These are phyloP conservation scores for Ophiognomonia clavigignenti-juglandacearum DNA, from an alignment of 2,329 filamentous ascomycete genomes.

Conservation along the genomic window DNA sequence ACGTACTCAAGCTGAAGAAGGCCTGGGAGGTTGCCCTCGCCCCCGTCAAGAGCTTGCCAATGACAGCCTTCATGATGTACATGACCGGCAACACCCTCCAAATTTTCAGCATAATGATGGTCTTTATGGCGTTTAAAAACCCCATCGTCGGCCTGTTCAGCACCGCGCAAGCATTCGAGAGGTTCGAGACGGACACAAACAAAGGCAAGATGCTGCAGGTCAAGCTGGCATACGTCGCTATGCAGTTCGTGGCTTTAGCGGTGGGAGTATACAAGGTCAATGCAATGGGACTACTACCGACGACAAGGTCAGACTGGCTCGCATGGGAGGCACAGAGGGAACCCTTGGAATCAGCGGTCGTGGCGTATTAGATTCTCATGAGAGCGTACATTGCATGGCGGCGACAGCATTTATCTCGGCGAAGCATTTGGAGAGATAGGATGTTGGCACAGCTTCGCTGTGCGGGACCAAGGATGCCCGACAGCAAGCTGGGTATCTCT, in stretches of 20 bases:
- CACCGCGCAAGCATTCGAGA: conserved; percentile 84
- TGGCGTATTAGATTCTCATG: conserved; percentile 45
- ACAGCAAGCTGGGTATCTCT: too few species aligned
- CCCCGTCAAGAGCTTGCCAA: conserved; percentile 88
- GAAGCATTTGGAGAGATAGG: too few species aligned
- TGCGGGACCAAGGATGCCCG: too few species aligned
- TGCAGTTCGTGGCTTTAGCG: conserved; percentile 78
- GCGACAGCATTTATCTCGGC: too few species aligned
- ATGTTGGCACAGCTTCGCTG: too few species aligned
- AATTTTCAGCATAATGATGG: conserved; percentile 99
- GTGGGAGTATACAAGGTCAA: conserved; percentile 97
- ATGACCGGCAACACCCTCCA: conserved; percentile 98
- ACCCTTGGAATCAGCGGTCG: conserved; percentile 61
- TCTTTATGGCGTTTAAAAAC: conserved; percentile 98
- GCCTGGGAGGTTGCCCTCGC: conserved; percentile 96
- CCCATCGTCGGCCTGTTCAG: conserved; percentile 78
- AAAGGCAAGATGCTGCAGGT: conserved; percentile 69
- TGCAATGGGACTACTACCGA: conserved; percentile 90
- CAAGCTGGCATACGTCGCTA: conserved; percentile 81
- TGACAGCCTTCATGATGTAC: conserved; percentile 99
- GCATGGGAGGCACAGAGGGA: conserved; percentile 83
- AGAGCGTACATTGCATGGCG: too few species aligned
- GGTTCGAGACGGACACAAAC: conserved; percentile 81
- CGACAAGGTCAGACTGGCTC: conserved; percentile 94
- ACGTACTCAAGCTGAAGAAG: conserved; percentile 95